phyloP scores from a whole-genome alignment of 2,329 filamentous ascomycete species.

The Colletotrichum theobromicola region DNA sequence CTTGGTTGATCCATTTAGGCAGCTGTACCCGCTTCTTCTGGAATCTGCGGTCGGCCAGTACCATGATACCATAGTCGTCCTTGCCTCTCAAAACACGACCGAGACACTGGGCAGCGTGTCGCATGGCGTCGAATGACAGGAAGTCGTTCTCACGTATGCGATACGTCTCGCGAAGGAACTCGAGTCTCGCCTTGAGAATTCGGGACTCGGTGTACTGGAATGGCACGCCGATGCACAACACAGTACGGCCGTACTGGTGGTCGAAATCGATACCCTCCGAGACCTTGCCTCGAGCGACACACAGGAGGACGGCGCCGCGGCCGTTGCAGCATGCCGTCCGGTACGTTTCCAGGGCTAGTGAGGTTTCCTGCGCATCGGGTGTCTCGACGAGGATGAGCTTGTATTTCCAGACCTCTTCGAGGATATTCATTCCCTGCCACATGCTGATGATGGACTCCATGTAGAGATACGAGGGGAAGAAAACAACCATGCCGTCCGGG shows the following conservation, averaged over 20 bases:
- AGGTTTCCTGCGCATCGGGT: constrained; percentile 95
- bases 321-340: constrained; percentile 98
- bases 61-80: constrained; percentile 99
- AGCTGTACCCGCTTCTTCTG: constrained; percentile 89
- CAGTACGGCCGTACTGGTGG: constrained; percentile 95
- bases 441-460: constrained; percentile 99
- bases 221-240: constrained; percentile 94
- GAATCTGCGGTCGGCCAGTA: constrained; percentile 91
- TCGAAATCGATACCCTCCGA: constrained; percentile 99
- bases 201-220: constrained; percentile 99
- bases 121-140: constrained; percentile 97
- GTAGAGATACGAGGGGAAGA: constrained; percentile 98
- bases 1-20: constrained; percentile 96
- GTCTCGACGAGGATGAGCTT: constrained; percentile 98
- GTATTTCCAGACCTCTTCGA: constrained; percentile 99
- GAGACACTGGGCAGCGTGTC: constrained; percentile 96
- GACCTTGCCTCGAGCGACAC: constrained; percentile 95
- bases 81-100: constrained; percentile 95
- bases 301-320: constrained; percentile 88
- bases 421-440: constrained; percentile 98
- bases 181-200: constrained; percentile 92
- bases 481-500: constrained; percentile 97
- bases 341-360: constrained; percentile 93
- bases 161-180: constrained; percentile 97
- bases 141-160: constrained; percentile 98